Base-by-base conservation (phyloP, 257 asterid species). In the Plantago ovata region DNA sequence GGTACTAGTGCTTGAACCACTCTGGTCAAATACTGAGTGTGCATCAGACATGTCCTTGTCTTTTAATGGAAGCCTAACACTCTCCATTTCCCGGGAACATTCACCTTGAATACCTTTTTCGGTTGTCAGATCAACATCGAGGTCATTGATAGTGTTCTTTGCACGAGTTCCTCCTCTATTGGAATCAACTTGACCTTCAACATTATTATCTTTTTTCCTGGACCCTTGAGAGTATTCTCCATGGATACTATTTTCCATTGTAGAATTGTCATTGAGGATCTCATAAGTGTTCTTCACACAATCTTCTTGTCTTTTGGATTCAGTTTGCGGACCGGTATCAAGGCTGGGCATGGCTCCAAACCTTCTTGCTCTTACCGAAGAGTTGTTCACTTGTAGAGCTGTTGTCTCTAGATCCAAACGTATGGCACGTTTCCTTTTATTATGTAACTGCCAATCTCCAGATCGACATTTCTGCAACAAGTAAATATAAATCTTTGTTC, bases 381-480 rank as follows among this genome's bases (percentile, higher is more conserved):
- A 23, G 6, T 9, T 56, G 6, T 28, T 2, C 9, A 13, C 18
- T 4, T 32, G 3, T 15, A 13, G 33, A 9, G 43, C 11, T n/a
- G 56, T 4, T 21, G 10, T 21, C 19, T 16, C 10, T 3, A 16
- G 19, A 14, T n/a, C n/a, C 20, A 10, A 15, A 15, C 13, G 21
- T 39, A 21, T 14, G 20, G 18, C 53, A 15, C 13, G 10, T 6
- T 60, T 60, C 48, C 57, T 48, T 33, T 39, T 22, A 14, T 15
- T 3, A 1, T 58, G 71, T 19, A 56, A 1, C 9, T 18, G 7
- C 76, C 76, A 71, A 1, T 43, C 56, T 60, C 76, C 76, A 1
- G 50, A 3, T 1, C 71, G 72, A 23, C 72, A 71, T 71, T 71
- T 71, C 76, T 71, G 8, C 24, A 49, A 38, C 11, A 21, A 12